phyloP scores from a whole-genome alignment of 176 grass and related monocot species.

The Musa troglodytarum region DNA sequence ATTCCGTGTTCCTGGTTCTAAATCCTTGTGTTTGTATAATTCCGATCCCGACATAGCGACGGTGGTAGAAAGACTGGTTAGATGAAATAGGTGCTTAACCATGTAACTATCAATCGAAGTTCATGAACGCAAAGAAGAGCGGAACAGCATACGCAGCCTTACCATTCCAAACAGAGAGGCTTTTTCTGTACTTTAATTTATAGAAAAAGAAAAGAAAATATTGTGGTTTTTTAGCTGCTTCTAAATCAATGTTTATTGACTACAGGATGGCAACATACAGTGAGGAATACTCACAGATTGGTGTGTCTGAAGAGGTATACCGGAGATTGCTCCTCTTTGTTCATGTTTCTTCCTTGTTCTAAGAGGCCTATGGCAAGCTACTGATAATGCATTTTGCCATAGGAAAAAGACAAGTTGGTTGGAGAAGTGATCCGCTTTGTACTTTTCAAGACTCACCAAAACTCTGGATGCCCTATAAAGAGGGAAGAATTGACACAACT shows the following conservation, averaged over 20 bases:
- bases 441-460: constrained; percentile 79
- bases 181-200: background rate
- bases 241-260: background rate
- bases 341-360: background rate
- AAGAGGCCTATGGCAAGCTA: background rate
- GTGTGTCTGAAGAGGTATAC: constrained; percentile 57
- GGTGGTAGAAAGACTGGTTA: background rate
- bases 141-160: background rate
- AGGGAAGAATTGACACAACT: constrained; percentile 74
- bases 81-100: background rate
- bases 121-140: background rate
- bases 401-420: constrained; percentile 96
- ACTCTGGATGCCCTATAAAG: constrained; percentile 65
- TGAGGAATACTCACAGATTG: constrained; percentile 53
- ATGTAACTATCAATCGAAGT: background rate
- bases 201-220: background rate
- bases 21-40: background rate
- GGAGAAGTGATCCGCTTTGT: constrained; percentile 71
- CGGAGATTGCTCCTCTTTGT: background rate
- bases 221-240: background rate
- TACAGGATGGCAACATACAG: constrained; percentile 38
- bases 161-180: background rate
- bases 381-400: constrained; percentile 5
- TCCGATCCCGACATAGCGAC: background rate
- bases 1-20: background rate